phyloP scores from a whole-genome alignment of 495 filamentous ascomycete species.

The Chaetomium fimeti region DNA sequence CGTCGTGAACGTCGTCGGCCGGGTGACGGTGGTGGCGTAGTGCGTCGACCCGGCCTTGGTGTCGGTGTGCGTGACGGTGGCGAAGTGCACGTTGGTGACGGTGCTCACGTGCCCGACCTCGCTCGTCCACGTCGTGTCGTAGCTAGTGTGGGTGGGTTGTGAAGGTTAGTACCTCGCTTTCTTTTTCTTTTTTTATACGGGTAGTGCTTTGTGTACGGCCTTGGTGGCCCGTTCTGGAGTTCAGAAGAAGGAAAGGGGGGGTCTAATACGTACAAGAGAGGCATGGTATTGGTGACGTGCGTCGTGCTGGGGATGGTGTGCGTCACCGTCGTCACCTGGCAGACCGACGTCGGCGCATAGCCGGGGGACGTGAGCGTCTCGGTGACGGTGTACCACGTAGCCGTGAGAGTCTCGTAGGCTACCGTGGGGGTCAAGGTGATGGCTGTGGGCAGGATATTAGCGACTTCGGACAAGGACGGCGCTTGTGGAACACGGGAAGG shows the following conservation, averaged over 20 bases:
- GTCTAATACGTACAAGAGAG: neutral
- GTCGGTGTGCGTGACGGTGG: neutral
- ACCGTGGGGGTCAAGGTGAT: neutral
- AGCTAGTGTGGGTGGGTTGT: neutral
- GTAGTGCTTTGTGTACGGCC: too few relatives aligned
- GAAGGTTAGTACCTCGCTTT: neutral
- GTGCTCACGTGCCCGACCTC: constrained; percentile 3
- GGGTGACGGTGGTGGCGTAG: neutral
- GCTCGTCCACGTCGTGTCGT: constrained; percentile 4
- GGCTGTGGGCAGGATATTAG: constrained; percentile 7
- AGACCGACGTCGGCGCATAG: neutral
- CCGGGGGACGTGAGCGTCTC: constrained; percentile 11
- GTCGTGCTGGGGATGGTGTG: constrained; percentile 9
- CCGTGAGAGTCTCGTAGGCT: neutral
- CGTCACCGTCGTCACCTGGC: constrained; percentile 4
- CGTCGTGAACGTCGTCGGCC: neutral
- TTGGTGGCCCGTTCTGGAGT: neutral
- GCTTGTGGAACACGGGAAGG: neutral
- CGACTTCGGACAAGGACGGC: neutral
- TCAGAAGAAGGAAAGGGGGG: neutral
- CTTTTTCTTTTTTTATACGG: too few relatives aligned
- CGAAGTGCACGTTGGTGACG: neutral
- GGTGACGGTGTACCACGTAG: neutral
- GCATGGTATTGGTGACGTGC: neutral
- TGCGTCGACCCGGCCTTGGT: neutral